phyloP scores from a whole-genome alignment of 495 filamentous ascomycete genomes.

The Friedmanniomyces simplex region DNA sequence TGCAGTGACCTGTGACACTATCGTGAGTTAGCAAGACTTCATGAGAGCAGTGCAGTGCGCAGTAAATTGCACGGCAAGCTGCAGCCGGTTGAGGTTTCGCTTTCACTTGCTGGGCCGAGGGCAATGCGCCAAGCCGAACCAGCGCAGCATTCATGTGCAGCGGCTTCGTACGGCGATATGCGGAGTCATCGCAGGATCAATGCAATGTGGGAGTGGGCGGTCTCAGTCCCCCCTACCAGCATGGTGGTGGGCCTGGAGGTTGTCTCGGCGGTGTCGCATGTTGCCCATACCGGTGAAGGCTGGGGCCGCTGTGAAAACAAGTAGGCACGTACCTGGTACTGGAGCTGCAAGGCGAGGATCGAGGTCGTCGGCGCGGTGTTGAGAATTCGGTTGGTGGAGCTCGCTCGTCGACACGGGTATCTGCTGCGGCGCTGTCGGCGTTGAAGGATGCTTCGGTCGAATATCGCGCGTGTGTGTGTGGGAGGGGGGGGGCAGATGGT shows the following conservation, averaged over 20 bases:
- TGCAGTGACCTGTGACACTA: neutral
- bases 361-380: neutral
- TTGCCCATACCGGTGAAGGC: neutral
- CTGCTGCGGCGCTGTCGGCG: neutral
- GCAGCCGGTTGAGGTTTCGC: neutral
- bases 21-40: neutral
- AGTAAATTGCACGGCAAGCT: neutral
- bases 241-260: no score
- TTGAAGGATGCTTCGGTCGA: no score
- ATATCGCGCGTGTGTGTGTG: no score
- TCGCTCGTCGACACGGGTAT: neutral
- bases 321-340: neutral
- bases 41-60: neutral
- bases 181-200: no score
- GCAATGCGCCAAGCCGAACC: neutral
- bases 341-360: neutral
- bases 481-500: no score
- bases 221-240: no score
- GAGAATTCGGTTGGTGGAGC: neutral
- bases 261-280: no score
- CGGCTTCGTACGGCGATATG: no score
- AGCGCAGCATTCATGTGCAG: no score
- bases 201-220: no score
- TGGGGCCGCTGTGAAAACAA: no score
- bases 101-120: neutral